These are phyloP conservation scores for Trametopsis cervina DNA, from an alignment of 768 basidiomycete species.

Conservation along the genomic window DNA sequence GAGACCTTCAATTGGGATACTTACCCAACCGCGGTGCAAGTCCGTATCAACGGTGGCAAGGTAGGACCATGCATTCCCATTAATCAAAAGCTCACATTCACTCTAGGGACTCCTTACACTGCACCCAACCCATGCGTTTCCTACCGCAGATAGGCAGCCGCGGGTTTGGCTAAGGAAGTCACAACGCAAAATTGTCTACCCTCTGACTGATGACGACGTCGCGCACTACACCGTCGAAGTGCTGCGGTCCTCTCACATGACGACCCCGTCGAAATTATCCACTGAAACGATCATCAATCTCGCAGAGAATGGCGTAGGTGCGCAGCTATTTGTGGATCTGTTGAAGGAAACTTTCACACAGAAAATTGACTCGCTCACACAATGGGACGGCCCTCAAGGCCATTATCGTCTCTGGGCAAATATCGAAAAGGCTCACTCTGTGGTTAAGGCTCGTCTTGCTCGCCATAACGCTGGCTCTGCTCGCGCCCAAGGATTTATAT, in stretches of 20 bases:
- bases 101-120: slow-evolving; percentile 24
- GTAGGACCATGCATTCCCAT: no score
- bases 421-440: slow-evolving; percentile 17
- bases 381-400: slow-evolving; percentile 15
- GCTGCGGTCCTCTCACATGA: slow-evolving; percentile 43
- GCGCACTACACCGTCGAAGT: slow-evolving; percentile 47
- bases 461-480: slow-evolving; percentile 20
- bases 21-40: slow-evolving; percentile 24
- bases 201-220: slow-evolving; percentile 8
- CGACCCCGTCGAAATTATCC: slow-evolving; percentile 39
- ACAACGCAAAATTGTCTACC: slow-evolving; percentile 31
- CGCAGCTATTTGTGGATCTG: slow-evolving; percentile 29
- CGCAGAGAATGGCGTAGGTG: slow-evolving; percentile 54
- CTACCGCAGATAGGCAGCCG: slow-evolving; percentile 10
- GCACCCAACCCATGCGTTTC: slow-evolving; percentile 15
- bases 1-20: slow-evolving; percentile 17
- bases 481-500: slow-evolving; percentile 19
- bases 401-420: slow-evolving; percentile 19
- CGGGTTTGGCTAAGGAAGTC: slow-evolving; percentile 24
- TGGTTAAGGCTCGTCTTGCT: slow-evolving; percentile 19
- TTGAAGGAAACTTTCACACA: slow-evolving; percentile 19
- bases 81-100: not conserved
- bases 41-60: slow-evolving; percentile 25
- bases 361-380: slow-evolving; percentile 19
- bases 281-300: slow-evolving; percentile 58